Evolutionary conservation across 768 basidiomycete species (phyloP), one percentile per base, ranked within the genome.

Genomic region (Leccinum variicolor): DNA sequence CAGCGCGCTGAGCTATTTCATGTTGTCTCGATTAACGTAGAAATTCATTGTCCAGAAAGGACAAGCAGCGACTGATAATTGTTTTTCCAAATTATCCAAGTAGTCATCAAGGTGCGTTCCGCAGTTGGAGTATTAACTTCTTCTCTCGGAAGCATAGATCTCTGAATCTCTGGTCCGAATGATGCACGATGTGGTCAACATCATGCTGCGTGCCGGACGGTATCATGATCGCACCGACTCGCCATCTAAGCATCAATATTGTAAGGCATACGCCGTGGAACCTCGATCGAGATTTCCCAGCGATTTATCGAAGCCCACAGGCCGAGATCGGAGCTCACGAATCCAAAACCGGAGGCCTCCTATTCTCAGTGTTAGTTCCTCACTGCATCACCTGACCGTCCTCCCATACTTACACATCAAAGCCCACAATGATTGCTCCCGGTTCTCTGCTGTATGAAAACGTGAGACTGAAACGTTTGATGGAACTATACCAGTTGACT

Each of bases 371-470:
- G 29, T 29, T 29, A 29, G 29, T 29, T n/a, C 29, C 29, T 29
- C 29, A 29, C 4, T 29, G 29, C 29, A 75, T 69, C 23, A 83
- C 61, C 64, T 87, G 83, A 1, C 85, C 84, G 68, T 89, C 83
- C 31, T 76, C 71, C n/a, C n/a, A n/a, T 77, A 74, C 2, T 81
- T 84, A 57, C 31, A 43, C 8, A n/a, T 11, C 15, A 7, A 66
- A 69, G 9, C 68, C 52, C 23, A 70, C 59, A 13, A 63, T 45
- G 41, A 67, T 61, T 5, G 58, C 69, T 8, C 56, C 53, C 3
- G 66, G 54, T 46, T 65, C 64, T 14, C 61, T 63, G 8, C 63
- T 66, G 52, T 73, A 65, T n/a, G 45, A 57, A 53, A 67, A 58
- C 19, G 48, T 53, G 14, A 70, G 31, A 33, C 64, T 52, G 2